Evolutionary conservation across 805 yeast genomes (phyloP), one percentile per base, ranked within the genome.

Genomic region (Wickerhamiella parazyma): DNA sequence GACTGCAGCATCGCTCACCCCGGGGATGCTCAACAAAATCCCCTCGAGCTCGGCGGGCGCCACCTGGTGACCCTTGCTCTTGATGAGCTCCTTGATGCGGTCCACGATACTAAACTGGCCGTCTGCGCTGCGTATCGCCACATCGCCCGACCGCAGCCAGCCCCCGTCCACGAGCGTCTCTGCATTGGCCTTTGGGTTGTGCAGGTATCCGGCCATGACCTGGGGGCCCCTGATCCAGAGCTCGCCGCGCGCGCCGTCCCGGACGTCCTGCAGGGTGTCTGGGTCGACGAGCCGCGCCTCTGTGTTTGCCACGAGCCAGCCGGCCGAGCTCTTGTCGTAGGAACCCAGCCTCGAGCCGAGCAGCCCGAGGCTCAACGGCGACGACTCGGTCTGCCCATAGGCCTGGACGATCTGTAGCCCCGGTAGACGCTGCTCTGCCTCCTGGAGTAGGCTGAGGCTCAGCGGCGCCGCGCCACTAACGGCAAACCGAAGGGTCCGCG

Each of bases 1-100:
- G 41, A 85, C 95, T 6, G 95, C 95, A 55, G 81, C 70, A 63
- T 86, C 95, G 34, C 78, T 74, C 39, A 86, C 95, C 45, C 71
- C 67, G 12, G 71, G 71, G 63, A 82, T 84, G 53, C 76, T 80
- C 47, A 76, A 69, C 55, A 84, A 66, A 17, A 87, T 80, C 26
- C 89, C 80, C 63, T 86, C 95, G 49, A 86, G 80, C 66, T 86
- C 95, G 11, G 95, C 87, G 33, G 95, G 87, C 10, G 95, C 86
- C 51, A 86, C 74, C 68, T 94, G 78, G 64, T 85, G 94, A 50
- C 95, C 95, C 49, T 58, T 58, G 11, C 60, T 55, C 65, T 76
- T 77, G 67, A 76, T 76, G 56, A 76, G 72, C 57, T 76, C 78
- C 63, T 76, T 76, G 36, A 72, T 75, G 44, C 83, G 64, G 53